Base-by-base conservation (phyloP, 805 yeast species). In the Blastobotrys americana region DNA sequence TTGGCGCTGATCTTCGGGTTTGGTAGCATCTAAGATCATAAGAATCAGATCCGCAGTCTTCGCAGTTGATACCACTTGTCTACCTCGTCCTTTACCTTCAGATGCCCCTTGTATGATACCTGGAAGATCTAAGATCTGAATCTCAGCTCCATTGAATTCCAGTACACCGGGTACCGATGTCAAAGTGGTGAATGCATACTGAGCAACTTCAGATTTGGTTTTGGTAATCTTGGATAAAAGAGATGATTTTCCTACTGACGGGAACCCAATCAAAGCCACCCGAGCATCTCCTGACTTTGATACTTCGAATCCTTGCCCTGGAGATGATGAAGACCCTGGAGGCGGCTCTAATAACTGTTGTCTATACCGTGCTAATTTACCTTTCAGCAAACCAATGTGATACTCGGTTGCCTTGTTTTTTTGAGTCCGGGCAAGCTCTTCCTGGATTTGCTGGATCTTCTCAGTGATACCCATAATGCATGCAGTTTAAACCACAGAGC, bases 351-450 rank as follows among this genome's bases (percentile, higher is more conserved):
- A 71, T 41, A 90, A 73, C 70, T 90, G 96, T 57, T 94, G 81
- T 60, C 97, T 76, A 59, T 84, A 84, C 52, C 95, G 74, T 6
- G 98, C 98, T 36, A 93, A 75, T 63, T 90, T 93, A 44, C 97
- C 98, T 66, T 90, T 89, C 43, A 93, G 71, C 19, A 90, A 75
- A 52, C 98, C 97, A 59, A 90, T 74, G 63, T 90, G 98, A 65
- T 93, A 89, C 70, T 90, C 97, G 1, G 98, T 90, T 51, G 98
- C 97, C 67, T 90, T 90, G 61, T 90, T 90, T 71, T 93, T 90
- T 63, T 90, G 98, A 25, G 98, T 90, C 50, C 96, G 76, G 27
- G 95, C 78, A 72, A 90, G 80, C 65, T 90, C 98, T 67, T 81
- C 87, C 67, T 89, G 95, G 66, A 90, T 88, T 67, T 81, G 86